Percentiles rank a stretch among this genome's conserved stretches.
Evolutionary conservation across 1,284 basidiomycete species (phyloP).

Genomic region (Ganoderma meredithae): DNA sequence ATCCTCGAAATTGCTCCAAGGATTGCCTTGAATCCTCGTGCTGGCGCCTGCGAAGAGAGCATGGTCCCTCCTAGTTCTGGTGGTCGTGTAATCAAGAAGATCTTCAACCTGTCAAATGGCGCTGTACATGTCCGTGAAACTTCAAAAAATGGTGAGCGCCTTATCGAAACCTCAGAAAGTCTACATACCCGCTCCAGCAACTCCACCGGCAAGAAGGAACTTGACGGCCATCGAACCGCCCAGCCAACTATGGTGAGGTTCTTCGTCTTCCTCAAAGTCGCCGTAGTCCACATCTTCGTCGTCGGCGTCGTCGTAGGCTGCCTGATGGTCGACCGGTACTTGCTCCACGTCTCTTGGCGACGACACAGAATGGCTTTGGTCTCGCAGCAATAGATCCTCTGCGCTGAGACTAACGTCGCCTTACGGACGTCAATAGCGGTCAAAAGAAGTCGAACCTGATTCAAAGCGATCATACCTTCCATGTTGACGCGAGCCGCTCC

Average conservation of each 20-base stretch:
- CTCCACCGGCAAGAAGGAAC: slow-evolving; percentile 92
- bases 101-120: slow-evolving; percentile 96
- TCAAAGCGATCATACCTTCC: slow-evolving; percentile 69
- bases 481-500: slow-evolving; percentile 84
- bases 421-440: slow-evolving; percentile 42
- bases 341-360: slow-evolving; percentile 35
- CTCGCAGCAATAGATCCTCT: slow-evolving; percentile 56
- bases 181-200: slow-evolving; percentile 87
- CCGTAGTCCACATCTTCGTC: slow-evolving; percentile 49
- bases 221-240: slow-evolving; percentile 81
- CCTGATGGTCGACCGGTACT: slow-evolving; percentile 40
- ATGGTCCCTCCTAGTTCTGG: slow-evolving; percentile 70
- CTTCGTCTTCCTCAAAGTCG: slow-evolving; percentile 57
- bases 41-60: slow-evolving; percentile 51
- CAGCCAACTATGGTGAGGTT: slow-evolving; percentile 70
- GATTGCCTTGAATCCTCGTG: slow-evolving; percentile 75
- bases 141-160: slow-evolving; percentile 38
- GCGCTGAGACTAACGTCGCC: slow-evolving; percentile 80
- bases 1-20: slow-evolving; percentile 78
- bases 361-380: slow-evolving; percentile 29
- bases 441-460: neutral
- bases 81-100: slow-evolving; percentile 92
- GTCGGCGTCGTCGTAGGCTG: slow-evolving; percentile 43
- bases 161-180: neutral
- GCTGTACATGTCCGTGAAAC: slow-evolving; percentile 97